Evolutionary conservation across 2,329 filamentous ascomycete species (phyloP).

Genomic region (Colletotrichum plurivorum): DNA sequence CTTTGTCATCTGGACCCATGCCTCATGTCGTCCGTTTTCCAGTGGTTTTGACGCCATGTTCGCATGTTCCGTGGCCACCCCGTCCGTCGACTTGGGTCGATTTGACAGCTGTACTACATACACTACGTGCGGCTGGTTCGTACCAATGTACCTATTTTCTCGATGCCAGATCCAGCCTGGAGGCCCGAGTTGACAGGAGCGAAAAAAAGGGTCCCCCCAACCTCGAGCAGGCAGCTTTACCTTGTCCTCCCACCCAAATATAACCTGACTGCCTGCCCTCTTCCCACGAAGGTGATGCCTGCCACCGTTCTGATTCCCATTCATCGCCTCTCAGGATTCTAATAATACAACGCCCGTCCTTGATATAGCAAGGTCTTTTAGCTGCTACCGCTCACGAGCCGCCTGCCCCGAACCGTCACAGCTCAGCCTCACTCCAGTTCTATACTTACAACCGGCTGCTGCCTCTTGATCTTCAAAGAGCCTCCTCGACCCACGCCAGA

Average conservation of each 20-base stretch:
- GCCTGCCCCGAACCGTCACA: slow-evolving; percentile 7
- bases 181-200: not conserved
- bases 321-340: slow-evolving; percentile 23
- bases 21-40: slow-evolving; percentile 36
- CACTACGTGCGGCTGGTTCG: slow-evolving; percentile 18
- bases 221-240: not conserved
- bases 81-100: slow-evolving; percentile 19
- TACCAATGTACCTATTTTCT: slow-evolving; percentile 18
- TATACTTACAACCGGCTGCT: too few relatives aligned
- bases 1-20: slow-evolving; percentile 5
- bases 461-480: too few relatives aligned
- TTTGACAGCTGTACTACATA: slow-evolving; percentile 18
- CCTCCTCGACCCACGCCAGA: too few relatives aligned
- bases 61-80: slow-evolving; percentile 36
- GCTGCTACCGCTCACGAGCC: slow-evolving; percentile 10
- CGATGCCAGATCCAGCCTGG: slow-evolving; percentile 11
- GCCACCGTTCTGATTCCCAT: slow-evolving; percentile 8
- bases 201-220: slow-evolving; percentile 9
- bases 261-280: slow-evolving; percentile 31
- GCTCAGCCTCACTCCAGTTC: not conserved
- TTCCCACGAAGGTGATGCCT: slow-evolving; percentile 2
- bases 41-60: slow-evolving; percentile 38
- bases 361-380: not conserved
- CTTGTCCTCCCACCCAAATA: slow-evolving; percentile 22
- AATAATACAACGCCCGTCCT: slow-evolving; percentile 16